Percentiles rank a stretch among this genome's conserved stretches.
These are phyloP conservation scores for Yamadazyma akitaensis DNA, from an alignment of 805 yeast species.

Conservation along the genomic window DNA sequence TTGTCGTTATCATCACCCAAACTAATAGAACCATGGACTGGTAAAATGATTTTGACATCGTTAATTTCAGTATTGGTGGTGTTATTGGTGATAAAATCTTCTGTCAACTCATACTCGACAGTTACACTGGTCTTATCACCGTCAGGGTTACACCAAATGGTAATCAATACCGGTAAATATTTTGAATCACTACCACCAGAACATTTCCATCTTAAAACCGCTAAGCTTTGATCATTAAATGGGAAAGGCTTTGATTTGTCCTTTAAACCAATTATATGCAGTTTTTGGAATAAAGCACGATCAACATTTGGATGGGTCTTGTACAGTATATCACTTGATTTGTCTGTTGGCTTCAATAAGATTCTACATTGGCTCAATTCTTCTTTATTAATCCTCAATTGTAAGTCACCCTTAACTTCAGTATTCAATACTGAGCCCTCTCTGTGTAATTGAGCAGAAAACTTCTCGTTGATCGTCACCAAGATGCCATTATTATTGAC, in stretches of 20 bases:
- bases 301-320: slow-evolving; percentile 98
- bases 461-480: slow-evolving; percentile 71
- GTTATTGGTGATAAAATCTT: slow-evolving; percentile 25
- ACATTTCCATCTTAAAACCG: slow-evolving; percentile 91
- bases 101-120: slow-evolving; percentile 78
- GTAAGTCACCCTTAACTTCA: slow-evolving; percentile 88
- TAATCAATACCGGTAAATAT: slow-evolving; percentile 65
- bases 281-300: slow-evolving; percentile 58
- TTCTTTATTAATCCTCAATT: slow-evolving; percentile 80
- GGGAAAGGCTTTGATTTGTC: slow-evolving; percentile 84
- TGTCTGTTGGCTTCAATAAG: slow-evolving; percentile 48
- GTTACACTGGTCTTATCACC: slow-evolving; percentile 64
- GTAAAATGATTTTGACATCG: slow-evolving; percentile 57
- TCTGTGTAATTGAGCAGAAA: slow-evolving; percentile 73
- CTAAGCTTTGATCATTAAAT: slow-evolving; percentile 82
- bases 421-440: slow-evolving; percentile 71
- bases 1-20: slow-evolving; percentile 46
- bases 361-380: slow-evolving; percentile 65
- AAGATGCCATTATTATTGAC: slow-evolving; percentile 71
- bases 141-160: slow-evolving; percentile 79
- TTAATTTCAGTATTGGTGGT: slow-evolving; percentile 29
- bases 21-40: slow-evolving; percentile 57
- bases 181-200: slow-evolving; percentile 55
- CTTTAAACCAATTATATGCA: slow-evolving; percentile 64
- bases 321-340: slow-evolving; percentile 57